A percentile compares a stretch with the other conserved stretches of the same genome.
These are phyloP conservation scores for Hippophae rhamnoides DNA, from an alignment of 306 rosid genomes.

Conservation along the genomic window DNA sequence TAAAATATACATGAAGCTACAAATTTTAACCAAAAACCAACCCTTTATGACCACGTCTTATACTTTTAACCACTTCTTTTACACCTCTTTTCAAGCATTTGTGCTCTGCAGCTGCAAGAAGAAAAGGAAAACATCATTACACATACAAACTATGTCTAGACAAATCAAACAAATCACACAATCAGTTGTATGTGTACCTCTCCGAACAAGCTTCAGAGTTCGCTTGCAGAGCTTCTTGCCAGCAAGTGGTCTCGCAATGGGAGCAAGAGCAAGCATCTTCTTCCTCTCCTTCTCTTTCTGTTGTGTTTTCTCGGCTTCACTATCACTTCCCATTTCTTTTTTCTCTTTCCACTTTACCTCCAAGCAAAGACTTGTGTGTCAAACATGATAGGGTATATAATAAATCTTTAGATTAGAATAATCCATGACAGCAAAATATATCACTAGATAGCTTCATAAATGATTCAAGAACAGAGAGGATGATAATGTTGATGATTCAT, in stretches of 20 bases:
- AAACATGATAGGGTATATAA: too few species aligned
- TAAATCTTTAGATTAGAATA: too few species aligned
- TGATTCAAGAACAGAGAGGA: too few species aligned
- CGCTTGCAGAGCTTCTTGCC: slow-evolving; percentile 89
- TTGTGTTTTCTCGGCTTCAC: slow-evolving; percentile 55
- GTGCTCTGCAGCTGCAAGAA: slow-evolving; percentile 60
- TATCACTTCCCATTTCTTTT: slow-evolving; percentile 65
- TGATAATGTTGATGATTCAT: too few species aligned
- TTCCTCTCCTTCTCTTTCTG: slow-evolving; percentile 76
- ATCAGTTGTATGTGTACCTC: slow-evolving; percentile 27
- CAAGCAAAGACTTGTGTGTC: not conserved
- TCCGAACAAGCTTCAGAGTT: slow-evolving; percentile 79
- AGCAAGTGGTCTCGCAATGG: slow-evolving; percentile 91
- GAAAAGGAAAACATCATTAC: not conserved
- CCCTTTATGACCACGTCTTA: slow-evolving; percentile 89
- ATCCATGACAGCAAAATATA: too few species aligned
- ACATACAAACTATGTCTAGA: not conserved
- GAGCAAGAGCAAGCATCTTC: slow-evolving; percentile 61
- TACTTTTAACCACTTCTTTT: slow-evolving; percentile 89
- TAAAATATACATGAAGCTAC: too few species aligned
- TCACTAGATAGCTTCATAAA: too few species aligned
- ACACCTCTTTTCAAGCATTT: slow-evolving; percentile 95
- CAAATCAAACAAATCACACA: not conserved
- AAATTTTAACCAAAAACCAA: slow-evolving; percentile 13
- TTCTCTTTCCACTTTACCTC: not conserved